Percentiles rank a stretch among this genome's conserved stretches.
phyloP scores from a whole-genome alignment of 1,284 basidiomycete genomes.

The Cutaneotrichosporon sp. region DNA sequence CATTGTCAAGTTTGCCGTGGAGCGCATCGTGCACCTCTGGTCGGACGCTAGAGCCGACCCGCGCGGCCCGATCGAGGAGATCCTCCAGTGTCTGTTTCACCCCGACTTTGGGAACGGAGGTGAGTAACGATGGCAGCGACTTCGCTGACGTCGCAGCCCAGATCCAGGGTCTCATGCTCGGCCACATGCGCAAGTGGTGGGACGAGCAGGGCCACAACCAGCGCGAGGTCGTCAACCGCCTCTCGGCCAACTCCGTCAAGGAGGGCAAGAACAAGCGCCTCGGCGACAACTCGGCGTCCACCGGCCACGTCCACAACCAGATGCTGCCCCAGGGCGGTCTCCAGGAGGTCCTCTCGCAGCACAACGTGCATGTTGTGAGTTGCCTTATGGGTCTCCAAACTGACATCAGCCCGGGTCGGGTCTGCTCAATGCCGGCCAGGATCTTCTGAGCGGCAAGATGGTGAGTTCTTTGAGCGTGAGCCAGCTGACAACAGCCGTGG shows the following conservation, averaged over 20 bases:
- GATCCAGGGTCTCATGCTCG: slow-evolving; percentile 71
- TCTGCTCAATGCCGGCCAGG: slow-evolving; percentile 44
- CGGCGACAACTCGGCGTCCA: slow-evolving; percentile 34
- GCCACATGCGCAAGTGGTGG: slow-evolving; percentile 53
- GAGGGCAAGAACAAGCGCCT: slow-evolving; percentile 67
- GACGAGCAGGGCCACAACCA: slow-evolving; percentile 55
- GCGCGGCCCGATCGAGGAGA: slow-evolving; percentile 59
- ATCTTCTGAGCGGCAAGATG: slow-evolving; percentile 45
- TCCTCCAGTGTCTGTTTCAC: slow-evolving; percentile 77
- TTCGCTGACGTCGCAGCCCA: slow-evolving; percentile 69
- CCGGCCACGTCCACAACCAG: slow-evolving; percentile 43
- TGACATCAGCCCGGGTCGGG: slow-evolving; percentile 13
- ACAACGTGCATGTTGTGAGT: slow-evolving; percentile 47
- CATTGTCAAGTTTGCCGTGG: slow-evolving; percentile 55
- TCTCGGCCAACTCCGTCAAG: slow-evolving; percentile 62
- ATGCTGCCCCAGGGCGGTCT: slow-evolving; percentile 43
- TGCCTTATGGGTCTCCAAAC: not conserved
- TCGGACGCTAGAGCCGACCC: slow-evolving; percentile 63
- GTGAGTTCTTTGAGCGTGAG: no score
- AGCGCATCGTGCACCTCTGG: slow-evolving; percentile 72
- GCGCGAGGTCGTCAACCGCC: slow-evolving; percentile 57
- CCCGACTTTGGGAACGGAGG: slow-evolving; percentile 68
- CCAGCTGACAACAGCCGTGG: no score
- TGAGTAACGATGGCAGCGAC: slow-evolving; percentile 29
- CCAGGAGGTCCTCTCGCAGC: slow-evolving; percentile 43